Evolutionary conservation across 257 asterid genomes (phyloP).

Genomic region (Penstemon barbatus): DNA sequence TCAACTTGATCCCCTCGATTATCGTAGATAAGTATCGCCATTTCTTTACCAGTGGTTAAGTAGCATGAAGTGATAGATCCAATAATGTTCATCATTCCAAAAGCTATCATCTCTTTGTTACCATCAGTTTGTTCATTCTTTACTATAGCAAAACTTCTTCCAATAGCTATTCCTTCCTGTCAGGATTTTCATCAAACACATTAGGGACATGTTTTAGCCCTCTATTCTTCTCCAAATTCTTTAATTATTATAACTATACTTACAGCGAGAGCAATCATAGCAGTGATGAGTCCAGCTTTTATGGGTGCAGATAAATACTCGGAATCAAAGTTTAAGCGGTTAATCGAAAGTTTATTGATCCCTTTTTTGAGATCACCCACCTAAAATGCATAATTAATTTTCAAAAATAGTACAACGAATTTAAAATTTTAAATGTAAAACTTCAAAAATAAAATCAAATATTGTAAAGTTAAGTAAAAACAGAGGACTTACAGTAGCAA

Average conservation of each 20-base stretch:
- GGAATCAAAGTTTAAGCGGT: conserved; percentile 47
- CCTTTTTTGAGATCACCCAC: conserved; percentile 74
- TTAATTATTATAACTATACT: conserved; percentile 8
- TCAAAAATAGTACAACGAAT: no score
- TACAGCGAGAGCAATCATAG: conserved; percentile 75
- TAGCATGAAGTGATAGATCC: conserved; percentile 95
- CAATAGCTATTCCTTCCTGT: conserved; percentile 97
- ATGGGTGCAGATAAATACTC: conserved; percentile 45
- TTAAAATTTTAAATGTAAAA: no score
- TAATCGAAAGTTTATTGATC: conserved; percentile 50
- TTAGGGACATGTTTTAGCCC: no score
- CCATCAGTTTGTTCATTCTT: conserved; percentile 82
- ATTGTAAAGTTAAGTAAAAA: no score
- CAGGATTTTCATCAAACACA: neutral
- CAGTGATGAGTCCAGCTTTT: conserved; percentile 72
- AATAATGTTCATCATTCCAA: conserved; percentile 85
- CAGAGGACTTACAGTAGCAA: conserved; percentile 50
- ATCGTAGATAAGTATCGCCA: no score
- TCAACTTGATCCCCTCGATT: no score
- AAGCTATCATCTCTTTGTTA: conserved; percentile 92
- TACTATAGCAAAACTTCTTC: conserved; percentile 76
- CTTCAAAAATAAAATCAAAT: no score
- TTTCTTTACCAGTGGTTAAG: conserved; percentile 54
- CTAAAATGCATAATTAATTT: conserved; percentile 27
- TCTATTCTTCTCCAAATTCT: no score